phyloP scores from a whole-genome alignment of 2,329 filamentous ascomycete species.

The Hypoxylon sp. region DNA sequence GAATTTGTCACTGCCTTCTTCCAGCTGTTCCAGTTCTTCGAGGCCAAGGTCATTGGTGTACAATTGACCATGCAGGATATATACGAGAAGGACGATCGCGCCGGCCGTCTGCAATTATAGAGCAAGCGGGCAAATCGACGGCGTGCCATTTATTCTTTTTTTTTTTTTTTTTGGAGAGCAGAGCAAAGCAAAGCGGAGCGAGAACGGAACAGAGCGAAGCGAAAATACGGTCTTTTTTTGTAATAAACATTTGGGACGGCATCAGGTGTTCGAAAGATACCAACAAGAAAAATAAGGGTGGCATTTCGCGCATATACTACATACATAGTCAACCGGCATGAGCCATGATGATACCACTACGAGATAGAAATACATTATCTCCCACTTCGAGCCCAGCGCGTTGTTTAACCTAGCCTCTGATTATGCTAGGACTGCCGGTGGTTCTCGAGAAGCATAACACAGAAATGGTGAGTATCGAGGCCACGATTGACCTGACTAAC shows the following conservation, averaged over 20 bases:
- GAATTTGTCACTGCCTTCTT: conserved; percentile 49
- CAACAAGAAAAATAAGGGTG: conserved; percentile 36
- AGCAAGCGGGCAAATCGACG: neutral
- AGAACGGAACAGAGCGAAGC: neutral
- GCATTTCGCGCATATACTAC: conserved; percentile 36
- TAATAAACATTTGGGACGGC: conserved; percentile 41
- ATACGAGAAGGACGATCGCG: conserved; percentile 48
- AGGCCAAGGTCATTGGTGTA: conserved; percentile 50
- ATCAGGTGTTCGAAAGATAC: conserved; percentile 34
- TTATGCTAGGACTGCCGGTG: neutral
- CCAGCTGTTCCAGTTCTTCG: conserved; percentile 51
- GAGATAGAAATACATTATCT: conserved; percentile 38
- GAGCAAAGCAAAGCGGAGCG: conserved; percentile 1
- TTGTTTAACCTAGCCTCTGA: neutral
- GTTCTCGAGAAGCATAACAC: neutral
- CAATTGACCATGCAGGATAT: conserved; percentile 50
- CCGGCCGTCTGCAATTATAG: conserved; percentile 46
- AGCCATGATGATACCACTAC: conserved; percentile 44
- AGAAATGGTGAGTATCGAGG: neutral
- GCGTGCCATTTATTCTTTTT: conserved; percentile 28
- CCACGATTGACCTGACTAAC: neutral
- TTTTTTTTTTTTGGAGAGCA: conserved; percentile 6
- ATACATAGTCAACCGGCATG: conserved; percentile 27
- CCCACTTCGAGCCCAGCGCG: conserved; percentile 7
- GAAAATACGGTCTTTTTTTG: conserved; percentile 41